phyloP scores from a whole-genome alignment of 768 basidiomycete species.

The Suillus subaureus region DNA sequence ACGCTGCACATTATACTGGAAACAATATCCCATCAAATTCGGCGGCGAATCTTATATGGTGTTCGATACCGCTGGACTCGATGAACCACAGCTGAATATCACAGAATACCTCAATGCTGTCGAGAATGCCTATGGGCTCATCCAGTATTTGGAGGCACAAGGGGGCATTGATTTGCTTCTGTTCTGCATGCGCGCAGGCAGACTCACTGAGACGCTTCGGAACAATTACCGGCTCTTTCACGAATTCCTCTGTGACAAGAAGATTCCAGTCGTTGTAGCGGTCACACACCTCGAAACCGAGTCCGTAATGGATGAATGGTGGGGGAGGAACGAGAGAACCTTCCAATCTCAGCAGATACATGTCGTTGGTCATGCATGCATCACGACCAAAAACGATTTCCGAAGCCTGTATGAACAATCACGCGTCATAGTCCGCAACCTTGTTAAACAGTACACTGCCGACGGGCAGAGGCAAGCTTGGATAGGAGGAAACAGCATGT shows the following conservation, averaged over 20 bases:
- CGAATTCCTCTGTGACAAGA: constrained; percentile 39
- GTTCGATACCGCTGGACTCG: constrained; percentile 39
- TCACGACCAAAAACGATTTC: constrained; percentile 32
- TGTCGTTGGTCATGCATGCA: constrained; percentile 39
- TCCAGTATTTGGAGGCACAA: constrained; percentile 32
- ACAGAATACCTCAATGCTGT: constrained; percentile 27
- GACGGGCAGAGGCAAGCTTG: constrained; percentile 28
- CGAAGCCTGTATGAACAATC: constrained; percentile 28
- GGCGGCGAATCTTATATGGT: constrained; percentile 22
- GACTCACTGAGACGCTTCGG: constrained; percentile 37
- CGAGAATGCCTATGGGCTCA: constrained; percentile 33
- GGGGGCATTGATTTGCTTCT: constrained; percentile 44
- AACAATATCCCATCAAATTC: constrained; percentile 29
- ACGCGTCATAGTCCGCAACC: constrained; percentile 21
- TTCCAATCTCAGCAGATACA: constrained; percentile 35
- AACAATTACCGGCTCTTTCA: constrained; percentile 43
- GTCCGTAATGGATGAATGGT: constrained; percentile 39
- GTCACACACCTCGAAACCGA: constrained; percentile 43
- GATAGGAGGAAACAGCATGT: constrained; percentile 20
- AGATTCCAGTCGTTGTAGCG: constrained; percentile 41
- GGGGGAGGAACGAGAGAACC: constrained; percentile 33
- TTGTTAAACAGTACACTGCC: constrained; percentile 23
- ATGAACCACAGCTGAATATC: constrained; percentile 31
- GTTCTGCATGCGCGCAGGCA: constrained; percentile 39
- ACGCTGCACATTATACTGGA: constrained; percentile 39